Evolutionary conservation across 768 basidiomycete genomes (phyloP), one percentile per base, ranked within the genome.

Genomic region (Glaciozyma martinii): DNA sequence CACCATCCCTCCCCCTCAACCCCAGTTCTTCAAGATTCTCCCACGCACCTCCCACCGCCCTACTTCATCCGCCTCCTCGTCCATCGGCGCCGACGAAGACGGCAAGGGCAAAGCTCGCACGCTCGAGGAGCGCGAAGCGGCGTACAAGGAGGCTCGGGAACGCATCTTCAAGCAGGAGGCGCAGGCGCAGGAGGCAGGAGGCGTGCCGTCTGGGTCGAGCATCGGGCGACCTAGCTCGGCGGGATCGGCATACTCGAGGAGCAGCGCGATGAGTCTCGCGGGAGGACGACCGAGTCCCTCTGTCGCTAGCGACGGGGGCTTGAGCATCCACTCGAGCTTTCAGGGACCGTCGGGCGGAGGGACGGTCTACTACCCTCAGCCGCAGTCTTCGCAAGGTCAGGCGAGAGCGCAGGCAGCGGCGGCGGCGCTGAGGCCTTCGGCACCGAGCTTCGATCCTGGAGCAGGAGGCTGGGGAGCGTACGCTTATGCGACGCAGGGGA

Each of bases 121-220:
- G 16, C 63, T 73, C 25, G 65, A 71, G 49, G 68, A 73, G 58
- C 66, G 72, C 29, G 72, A 73, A 46, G 71, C 68, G 42, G 71
- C 70, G 12, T 73, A 73, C 67, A 67, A 70, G 52, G 66, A 73
- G 52, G 72, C 72, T 1, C 50, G 72, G 42, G 66, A 70, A 52
- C 71, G 72, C 25, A 73, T 73, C 66, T 73, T 73, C 52, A 61
- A 18, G n/a, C 58, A 63, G 30, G 49, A 63, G 18, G 54, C 42
- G 1, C 65, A 63, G n/a, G 42, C 29, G 30, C 25, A 52, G 12
- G 53, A 33, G 33, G 30, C 23, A n/a, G 43, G 56, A 43, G 27
- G 56, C 57, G n/a, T 30, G 19, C 21, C 46, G 3, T 19, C 3
- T 44, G 54, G 37, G 33, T 16, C 1, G 67, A 54, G 5, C 40